Evolutionary conservation across 495 filamentous ascomycete species (phyloP), one percentile per base, ranked within the genome.

Genomic region (Hypoxylon fuscum): DNA sequence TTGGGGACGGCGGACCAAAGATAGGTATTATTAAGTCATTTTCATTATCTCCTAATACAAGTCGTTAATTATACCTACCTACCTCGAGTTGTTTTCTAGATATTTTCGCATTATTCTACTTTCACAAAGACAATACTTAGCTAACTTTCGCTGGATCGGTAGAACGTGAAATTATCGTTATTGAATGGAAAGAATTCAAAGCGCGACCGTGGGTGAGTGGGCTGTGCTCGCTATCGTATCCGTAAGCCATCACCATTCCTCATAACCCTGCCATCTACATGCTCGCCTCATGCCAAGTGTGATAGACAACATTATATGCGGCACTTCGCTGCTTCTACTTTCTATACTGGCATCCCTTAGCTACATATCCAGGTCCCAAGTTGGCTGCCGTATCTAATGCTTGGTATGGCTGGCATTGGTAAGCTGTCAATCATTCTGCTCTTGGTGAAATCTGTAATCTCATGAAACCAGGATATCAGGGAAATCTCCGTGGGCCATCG

Each of bases 321-420:
- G 8, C 18, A 1, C 17, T 47, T 6, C 45, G 51, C 20, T 43
- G 14, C 7, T 42, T 71, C 29, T 81, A 83, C 61, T 66, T 73
- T 12, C 66, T 81, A 7, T 82, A 66, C 50, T 75, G 79, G 54
- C 78, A 82, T 14, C 80, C 81, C 0, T 68, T 81, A 0, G 40
- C 69, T 5, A 64, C 58, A 1, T 81, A 76, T 61, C 83, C 81
- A 1, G 82, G 82, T 9, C 82, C 81, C 2, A 66, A 55, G 31
- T 7, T 66, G 18, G 62, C 65, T 0, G 57, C 67, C 12, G 32
- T 68, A 10, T 68, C 60, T 0, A 62, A 68, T 41, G 5, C 62
- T 5, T 59, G 55, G 47, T 66, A 62, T 51, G 55, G 43, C 45
- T 71, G 62, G 42, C 50, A 62, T 9, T 45, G 67, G 68, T 10